Evolutionary conservation across 192 early-diverging fungal genomes (phyloP), one percentile per base, ranked within the genome.

Genomic region (Polychytrium aggregatum): DNA sequence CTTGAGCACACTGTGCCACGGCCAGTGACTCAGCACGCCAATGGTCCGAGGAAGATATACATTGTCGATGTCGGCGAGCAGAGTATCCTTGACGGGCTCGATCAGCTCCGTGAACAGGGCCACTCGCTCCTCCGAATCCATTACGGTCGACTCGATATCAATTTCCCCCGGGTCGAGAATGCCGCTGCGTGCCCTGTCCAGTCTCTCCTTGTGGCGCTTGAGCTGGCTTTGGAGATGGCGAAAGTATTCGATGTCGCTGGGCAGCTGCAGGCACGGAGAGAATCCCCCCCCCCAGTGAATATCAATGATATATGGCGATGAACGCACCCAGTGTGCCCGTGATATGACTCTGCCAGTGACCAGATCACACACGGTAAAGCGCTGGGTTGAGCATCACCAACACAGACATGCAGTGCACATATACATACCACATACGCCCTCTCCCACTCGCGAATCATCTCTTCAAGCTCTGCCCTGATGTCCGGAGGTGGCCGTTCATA

Each of bases 1-100:
- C 34, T 78, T 67, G 34, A 85, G 60, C 17, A 89, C 53, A 40
- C 83, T 74, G 53, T 81, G 70, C 69, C 81, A 89, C 30, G 86
- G 78, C 52, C 82, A 73, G 18, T 71, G 67, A 50, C 85, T 82
- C 20, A 85, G 53, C 10, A 89, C 56, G 0, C 86, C 86, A 20
- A 87, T 56, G 43, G 68, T 62, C 33, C 77, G 59, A 24, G 84
- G 84, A 1, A 81, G 62, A 73, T 83, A 89, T 2, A 84, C 62
- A 48, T 81, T 64, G 1, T 79, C 76, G 28, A 57, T 44, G 24
- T 76, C 68, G 20, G 61, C 54, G 2, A 84, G 64, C 20, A 75
- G 55, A 1, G 64, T 69, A 26, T 61, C 52, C 39, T 67, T 68
- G 44, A 85, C 66, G 13, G 79, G 81, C 20, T 67, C 58, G 28